Percentiles rank a stretch among this genome's conserved stretches.
Conservation (phyloP, 1,284 basidiomycete genomes). For the Microbotryum scabiosae region DNA sequence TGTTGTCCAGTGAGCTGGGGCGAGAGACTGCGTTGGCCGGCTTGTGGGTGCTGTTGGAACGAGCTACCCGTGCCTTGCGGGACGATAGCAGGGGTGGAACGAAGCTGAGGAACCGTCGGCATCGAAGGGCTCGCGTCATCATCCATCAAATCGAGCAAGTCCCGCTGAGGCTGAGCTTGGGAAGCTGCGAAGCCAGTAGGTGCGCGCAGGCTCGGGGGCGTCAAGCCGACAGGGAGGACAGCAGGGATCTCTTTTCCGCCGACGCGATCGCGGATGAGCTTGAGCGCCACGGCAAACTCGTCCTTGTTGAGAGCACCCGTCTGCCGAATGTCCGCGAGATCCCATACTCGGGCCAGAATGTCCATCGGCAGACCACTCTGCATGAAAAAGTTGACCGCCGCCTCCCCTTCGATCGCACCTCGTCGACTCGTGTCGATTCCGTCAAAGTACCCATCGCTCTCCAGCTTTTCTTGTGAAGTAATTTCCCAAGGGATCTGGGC, state of each 20-base stretch:
- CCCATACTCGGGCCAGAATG: conserved; percentile 86
- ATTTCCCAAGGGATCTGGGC: conserved; percentile 64
- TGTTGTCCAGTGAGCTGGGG: conserved; percentile 14
- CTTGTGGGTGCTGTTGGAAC: neutral
- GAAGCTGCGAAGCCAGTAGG: conserved; percentile 13
- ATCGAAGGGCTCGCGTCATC: conserved; percentile 51
- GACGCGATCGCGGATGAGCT: conserved; percentile 82
- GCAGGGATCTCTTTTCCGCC: conserved; percentile 73
- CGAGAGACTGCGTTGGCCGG: conserved; percentile 4
- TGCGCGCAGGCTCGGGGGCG: conserved; percentile 62
- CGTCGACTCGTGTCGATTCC: conserved; percentile 64
- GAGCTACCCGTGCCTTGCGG: conserved; percentile 9
- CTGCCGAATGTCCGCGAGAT: conserved; percentile 83
- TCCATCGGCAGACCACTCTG: conserved; percentile 80
- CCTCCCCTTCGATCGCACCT: conserved; percentile 83
- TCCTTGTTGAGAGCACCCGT: conserved; percentile 81
- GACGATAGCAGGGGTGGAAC: conserved; percentile 23
- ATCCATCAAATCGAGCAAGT: conserved; percentile 50
- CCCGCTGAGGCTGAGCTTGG: conserved; percentile 37
- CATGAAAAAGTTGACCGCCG: conserved; percentile 92
- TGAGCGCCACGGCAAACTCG: conserved; percentile 93
- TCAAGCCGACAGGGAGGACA: conserved; percentile 59
- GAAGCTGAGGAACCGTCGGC: conserved; percentile 48
- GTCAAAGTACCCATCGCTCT: conserved; percentile 74
- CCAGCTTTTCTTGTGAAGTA: conserved; percentile 68